These are phyloP conservation scores for Saksenaea vasiformis DNA, from an alignment of 371 early-diverging fungal species.

Conservation along the genomic window DNA sequence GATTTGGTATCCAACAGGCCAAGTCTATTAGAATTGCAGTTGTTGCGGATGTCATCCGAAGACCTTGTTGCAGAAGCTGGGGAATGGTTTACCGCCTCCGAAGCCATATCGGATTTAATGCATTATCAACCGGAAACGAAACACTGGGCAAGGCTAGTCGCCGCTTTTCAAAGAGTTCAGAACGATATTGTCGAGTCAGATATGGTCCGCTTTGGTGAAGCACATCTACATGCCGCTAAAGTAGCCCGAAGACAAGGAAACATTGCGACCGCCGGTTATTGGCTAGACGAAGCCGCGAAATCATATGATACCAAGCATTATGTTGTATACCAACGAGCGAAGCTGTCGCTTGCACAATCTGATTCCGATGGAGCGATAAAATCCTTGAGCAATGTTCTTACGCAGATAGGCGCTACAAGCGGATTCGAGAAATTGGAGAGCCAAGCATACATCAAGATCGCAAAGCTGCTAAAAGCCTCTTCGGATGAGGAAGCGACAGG, in stretches of 20 bases:
- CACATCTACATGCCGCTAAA: slow-evolving; percentile 28
- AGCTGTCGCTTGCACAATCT: background rate
- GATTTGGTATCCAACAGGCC: slow-evolving; percentile 17
- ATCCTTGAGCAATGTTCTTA: background rate
- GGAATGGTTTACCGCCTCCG: slow-evolving; percentile 11
- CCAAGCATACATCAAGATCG: slow-evolving; percentile 27
- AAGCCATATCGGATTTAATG: background rate
- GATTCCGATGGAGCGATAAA: background rate
- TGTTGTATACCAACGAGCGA: background rate
- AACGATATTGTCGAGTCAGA: slow-evolving; percentile 2
- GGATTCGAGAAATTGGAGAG: slow-evolving; percentile 14
- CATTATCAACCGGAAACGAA: slow-evolving; percentile 23
- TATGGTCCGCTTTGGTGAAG: background rate
- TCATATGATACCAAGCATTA: slow-evolving; percentile 5
- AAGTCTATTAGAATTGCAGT: slow-evolving; percentile 30
- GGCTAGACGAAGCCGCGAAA: slow-evolving; percentile 17
- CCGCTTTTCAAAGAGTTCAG: slow-evolving; percentile 10
- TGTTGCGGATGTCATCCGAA: slow-evolving; percentile 18
- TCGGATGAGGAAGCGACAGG: slow-evolving; percentile 13
- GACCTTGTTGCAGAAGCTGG: slow-evolving; percentile 15
- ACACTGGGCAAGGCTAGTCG: slow-evolving; percentile 27
- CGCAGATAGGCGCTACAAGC: background rate
- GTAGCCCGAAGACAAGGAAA: slow-evolving; percentile 36
- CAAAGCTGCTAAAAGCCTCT: slow-evolving; percentile 25
- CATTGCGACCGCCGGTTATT: slow-evolving; percentile 16